Evolutionary conservation across 2,329 filamentous ascomycete species (phyloP).

Genomic region (Penicillium sp.): DNA sequence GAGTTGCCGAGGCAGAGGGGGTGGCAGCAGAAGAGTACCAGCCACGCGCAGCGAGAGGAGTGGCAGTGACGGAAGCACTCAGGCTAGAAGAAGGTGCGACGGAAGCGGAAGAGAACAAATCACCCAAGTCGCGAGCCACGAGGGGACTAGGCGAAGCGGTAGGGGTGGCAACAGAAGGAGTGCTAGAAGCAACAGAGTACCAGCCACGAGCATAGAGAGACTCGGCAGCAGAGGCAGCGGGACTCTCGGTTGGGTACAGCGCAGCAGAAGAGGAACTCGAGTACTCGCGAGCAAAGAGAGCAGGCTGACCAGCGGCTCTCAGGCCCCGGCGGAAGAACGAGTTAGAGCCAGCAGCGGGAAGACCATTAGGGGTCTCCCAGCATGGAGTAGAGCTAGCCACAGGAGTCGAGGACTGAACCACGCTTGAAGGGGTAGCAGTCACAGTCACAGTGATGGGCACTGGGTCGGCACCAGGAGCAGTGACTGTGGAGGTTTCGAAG

Average conservation of each 20-base stretch:
- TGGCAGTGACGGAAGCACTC: not conserved
- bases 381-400: conserved; percentile 14
- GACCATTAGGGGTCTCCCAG: not conserved
- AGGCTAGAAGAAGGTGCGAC: not conserved
- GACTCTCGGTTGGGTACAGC: too few species aligned
- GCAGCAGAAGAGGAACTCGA: conserved; percentile 7
- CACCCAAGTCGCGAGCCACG: conserved; percentile 13
- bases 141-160: conserved; percentile 8
- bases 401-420: conserved; percentile 5
- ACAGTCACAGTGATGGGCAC: conserved; percentile 16
- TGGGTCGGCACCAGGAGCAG: conserved; percentile 11
- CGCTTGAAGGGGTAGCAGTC: conserved; percentile 19
- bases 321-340: conserved; percentile 22
- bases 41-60: conserved; percentile 9
- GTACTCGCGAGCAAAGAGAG: conserved; percentile 9
- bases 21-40: conserved; percentile 7
- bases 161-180: not conserved
- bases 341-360: not conserved
- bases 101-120: conserved; percentile 3
- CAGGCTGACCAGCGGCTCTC: conserved; percentile 19
- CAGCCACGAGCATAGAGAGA: conserved; percentile 9
- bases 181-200: conserved; percentile 6
- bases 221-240: not conserved
- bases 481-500: conserved; percentile 21
- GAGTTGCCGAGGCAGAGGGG: not conserved